Evolutionary conservation across 2,329 filamentous ascomycete genomes (phyloP).

Genomic region (Nemania sp.): DNA sequence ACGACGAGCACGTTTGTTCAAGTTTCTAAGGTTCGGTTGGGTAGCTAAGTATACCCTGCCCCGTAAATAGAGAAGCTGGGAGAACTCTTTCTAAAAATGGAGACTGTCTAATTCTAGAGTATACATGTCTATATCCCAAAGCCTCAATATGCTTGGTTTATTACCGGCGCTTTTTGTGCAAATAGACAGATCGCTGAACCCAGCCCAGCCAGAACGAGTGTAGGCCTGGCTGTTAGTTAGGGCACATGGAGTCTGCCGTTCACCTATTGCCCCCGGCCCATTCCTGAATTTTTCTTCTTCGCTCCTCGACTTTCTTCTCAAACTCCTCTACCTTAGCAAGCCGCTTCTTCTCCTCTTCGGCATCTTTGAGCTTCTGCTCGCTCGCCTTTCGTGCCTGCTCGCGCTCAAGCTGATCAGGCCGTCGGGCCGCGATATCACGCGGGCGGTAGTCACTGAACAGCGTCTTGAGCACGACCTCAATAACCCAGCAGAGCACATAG

Average conservation of each 20-base stretch:
- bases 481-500: constrained; percentile 81
- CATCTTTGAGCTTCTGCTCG: constrained; percentile 53
- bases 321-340: constrained; percentile 61
- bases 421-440: constrained; percentile 86
- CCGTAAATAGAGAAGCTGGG: too few relatives aligned
- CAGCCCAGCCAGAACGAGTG: neutral
- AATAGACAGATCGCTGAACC: neutral
- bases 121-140: constrained; percentile 13
- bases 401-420: constrained; percentile 81
- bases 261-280: constrained; percentile 45
- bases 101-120: constrained; percentile 17
- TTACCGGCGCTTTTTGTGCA: neutral
- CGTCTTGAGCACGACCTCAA: constrained; percentile 83
- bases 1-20: too few relatives aligned
- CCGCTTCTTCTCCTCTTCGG: constrained; percentile 56
- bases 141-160: neutral
- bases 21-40: too few relatives aligned
- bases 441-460: constrained; percentile 89
- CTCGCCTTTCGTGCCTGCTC: constrained; percentile 71
- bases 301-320: constrained; percentile 60
- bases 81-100: neutral
- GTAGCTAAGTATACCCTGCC: too few relatives aligned
- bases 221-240: too few relatives aligned
- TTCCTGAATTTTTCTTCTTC: constrained; percentile 51
- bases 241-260: too few relatives aligned